Evolutionary conservation across 2,329 filamentous ascomycete genomes (phyloP).

Genomic region (Aspergillus floridensis): DNA sequence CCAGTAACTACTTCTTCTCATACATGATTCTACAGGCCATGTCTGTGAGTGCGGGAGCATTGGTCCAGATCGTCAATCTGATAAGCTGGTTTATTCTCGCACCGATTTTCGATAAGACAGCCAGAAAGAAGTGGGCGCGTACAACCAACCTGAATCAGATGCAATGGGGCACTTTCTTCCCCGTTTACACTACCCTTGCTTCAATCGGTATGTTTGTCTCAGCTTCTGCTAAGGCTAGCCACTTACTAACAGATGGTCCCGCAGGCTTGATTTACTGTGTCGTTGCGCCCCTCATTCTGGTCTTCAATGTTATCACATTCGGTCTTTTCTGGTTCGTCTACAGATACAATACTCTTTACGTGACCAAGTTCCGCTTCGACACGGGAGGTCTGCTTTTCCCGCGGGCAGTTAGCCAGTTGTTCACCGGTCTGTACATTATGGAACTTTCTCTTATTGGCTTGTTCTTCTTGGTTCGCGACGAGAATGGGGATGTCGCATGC

Average conservation of each 20-base stretch:
- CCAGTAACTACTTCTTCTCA: slow-evolving; percentile 96
- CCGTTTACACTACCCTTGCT: slow-evolving; percentile 93
- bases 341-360: slow-evolving; percentile 95
- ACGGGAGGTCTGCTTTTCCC: slow-evolving; percentile 92
- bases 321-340: slow-evolving; percentile 89
- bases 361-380: slow-evolving; percentile 83
- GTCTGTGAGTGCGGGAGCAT: slow-evolving; percentile 82
- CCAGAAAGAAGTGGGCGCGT: slow-evolving; percentile 76
- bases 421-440: slow-evolving; percentile 93
- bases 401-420: slow-evolving; percentile 88
- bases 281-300: slow-evolving; percentile 81
- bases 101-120: slow-evolving; percentile 78
- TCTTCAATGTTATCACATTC: slow-evolving; percentile 94
- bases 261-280: slow-evolving; percentile 76
- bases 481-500: slow-evolving; percentile 56
- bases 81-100: slow-evolving; percentile 78
- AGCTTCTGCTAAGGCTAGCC: slow-evolving; percentile 1
- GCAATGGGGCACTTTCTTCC: slow-evolving; percentile 91
- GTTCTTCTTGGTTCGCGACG: slow-evolving; percentile 73
- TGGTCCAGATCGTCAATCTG: slow-evolving; percentile 79
- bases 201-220: slow-evolving; percentile 64
- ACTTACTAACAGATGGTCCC: slow-evolving; percentile 6
- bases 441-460: slow-evolving; percentile 84
- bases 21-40: slow-evolving; percentile 96
- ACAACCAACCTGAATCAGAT: slow-evolving; percentile 76